phyloP scores from a whole-genome alignment of 805 yeast genomes.

The Kodamaea neixiangensis region DNA sequence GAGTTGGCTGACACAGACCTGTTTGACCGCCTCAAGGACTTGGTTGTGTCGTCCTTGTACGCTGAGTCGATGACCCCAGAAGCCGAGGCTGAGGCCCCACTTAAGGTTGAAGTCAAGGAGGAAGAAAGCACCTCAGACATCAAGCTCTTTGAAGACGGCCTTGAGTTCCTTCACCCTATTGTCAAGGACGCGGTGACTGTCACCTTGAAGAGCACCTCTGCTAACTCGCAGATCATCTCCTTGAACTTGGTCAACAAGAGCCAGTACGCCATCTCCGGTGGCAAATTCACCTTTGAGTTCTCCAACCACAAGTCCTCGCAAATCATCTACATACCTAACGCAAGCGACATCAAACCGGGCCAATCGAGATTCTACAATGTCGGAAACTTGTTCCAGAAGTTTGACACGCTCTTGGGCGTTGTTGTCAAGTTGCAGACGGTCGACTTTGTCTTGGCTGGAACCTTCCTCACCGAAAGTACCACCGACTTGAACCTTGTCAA shows the following conservation, averaged over 20 bases:
- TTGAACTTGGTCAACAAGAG: slow-evolving; percentile 28
- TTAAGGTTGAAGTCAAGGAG: background rate
- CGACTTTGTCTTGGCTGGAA: slow-evolving; percentile 20
- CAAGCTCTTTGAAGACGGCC: slow-evolving; percentile 2
- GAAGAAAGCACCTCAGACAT: background rate
- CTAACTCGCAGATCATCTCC: slow-evolving; percentile 23
- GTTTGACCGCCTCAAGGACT: slow-evolving; percentile 25
- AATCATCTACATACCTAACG: slow-evolving; percentile 24
- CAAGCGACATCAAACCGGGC: slow-evolving; percentile 25
- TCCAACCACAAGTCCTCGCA: slow-evolving; percentile 16
- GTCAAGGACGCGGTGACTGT: slow-evolving; percentile 3
- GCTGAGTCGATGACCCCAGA: background rate
- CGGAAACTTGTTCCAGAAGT: slow-evolving; percentile 18
- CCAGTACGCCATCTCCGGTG: slow-evolving; percentile 24
- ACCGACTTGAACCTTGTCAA: slow-evolving; percentile 8
- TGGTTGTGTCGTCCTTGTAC: slow-evolving; percentile 14
- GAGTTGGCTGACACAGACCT: slow-evolving; percentile 15
- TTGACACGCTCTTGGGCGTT: slow-evolving; percentile 17
- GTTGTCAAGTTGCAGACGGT: slow-evolving; percentile 22
- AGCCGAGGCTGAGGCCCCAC: background rate
- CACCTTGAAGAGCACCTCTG: slow-evolving; percentile 8
- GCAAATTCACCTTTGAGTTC: slow-evolving; percentile 32
- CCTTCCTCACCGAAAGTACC: slow-evolving; percentile 7
- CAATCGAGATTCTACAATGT: slow-evolving; percentile 31
- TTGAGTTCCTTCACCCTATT: background rate